These are phyloP conservation scores for Corymbia calophylla DNA, from an alignment of 441 rosid species.

Conservation along the genomic window DNA sequence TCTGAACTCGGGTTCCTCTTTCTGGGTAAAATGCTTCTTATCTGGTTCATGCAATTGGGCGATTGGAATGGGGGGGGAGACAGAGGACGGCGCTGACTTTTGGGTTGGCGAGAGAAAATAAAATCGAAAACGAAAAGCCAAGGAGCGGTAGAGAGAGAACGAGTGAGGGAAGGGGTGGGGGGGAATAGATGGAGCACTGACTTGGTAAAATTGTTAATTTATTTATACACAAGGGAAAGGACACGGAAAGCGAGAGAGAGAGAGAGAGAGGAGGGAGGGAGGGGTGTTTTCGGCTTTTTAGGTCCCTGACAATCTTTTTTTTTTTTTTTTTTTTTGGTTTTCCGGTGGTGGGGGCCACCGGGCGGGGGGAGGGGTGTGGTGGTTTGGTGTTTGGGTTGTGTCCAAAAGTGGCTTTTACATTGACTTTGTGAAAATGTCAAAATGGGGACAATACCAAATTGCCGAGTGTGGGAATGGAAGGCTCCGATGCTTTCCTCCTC, in stretches of 20 bases:
- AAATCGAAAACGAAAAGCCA: neutral
- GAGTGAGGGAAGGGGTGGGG: constrained; percentile 11
- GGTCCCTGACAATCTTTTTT: neutral
- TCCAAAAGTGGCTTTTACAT: neutral
- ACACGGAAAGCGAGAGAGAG: neutral
- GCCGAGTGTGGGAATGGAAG: neutral
- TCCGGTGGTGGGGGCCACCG: neutral
- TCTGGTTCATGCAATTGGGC: neutral
- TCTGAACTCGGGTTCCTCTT: neutral
- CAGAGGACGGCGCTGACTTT: constrained; percentile 78
- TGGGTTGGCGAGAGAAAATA: neutral
- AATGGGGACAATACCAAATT: neutral
- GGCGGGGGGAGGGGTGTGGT: neutral
- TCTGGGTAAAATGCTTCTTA: neutral
- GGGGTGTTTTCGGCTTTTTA: neutral
- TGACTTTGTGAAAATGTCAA: constrained; percentile 48
- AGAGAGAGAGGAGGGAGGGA: too few species aligned
- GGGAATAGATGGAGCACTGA: constrained; percentile 37
- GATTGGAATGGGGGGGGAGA: neutral
- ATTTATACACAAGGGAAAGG: constrained; percentile 20
- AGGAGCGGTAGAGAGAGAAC: neutral
- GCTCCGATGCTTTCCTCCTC: neutral
- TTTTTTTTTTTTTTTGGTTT: neutral
- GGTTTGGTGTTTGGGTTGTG: neutral
- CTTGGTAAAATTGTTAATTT: constrained; percentile 20